Conservation (phyloP, 2,329 filamentous ascomycete genomes). For the Diaporthe humulicola region DNA sequence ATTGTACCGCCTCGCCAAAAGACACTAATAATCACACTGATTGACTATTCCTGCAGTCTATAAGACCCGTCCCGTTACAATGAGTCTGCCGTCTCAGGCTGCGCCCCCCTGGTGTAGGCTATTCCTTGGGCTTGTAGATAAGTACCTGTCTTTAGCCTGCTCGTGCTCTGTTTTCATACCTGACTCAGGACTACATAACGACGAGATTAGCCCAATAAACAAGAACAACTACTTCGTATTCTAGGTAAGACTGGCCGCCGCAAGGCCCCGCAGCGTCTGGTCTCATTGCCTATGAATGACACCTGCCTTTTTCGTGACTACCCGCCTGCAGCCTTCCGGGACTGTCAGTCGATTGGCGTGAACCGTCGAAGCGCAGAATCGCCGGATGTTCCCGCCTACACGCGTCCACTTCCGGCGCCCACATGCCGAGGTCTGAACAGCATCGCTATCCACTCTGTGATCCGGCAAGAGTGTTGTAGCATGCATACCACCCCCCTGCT, state of each 20-base stretch:
- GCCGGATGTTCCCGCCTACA: neutral
- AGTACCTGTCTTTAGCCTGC: no score
- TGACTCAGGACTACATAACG: neutral
- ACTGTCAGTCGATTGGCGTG: neutral
- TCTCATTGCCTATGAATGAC: neutral
- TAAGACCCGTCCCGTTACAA: no score
- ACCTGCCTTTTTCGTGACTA: neutral
- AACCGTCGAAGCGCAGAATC: neutral
- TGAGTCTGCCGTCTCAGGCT: no score
- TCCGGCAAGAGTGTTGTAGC: neutral
- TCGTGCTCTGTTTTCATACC: no score
- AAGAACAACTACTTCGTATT: neutral
- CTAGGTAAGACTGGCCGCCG: neutral
- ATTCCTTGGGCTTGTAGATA: no score
- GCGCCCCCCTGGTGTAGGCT: no score
- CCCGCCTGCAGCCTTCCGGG: neutral
- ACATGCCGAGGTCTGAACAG: neutral
- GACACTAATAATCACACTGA: no score
- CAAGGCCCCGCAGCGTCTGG: neutral
- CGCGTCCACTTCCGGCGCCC: neutral
- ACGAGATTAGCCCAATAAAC: neutral
- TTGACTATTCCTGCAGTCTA: no score
- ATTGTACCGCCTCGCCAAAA: no score
- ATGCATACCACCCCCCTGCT: constrained; percentile 6
- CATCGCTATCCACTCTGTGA: neutral